Evolutionary conservation across 225 moss, liverwort and hornwort genomes (phyloP), one percentile per base, ranked within the genome.

Genomic region (Ulota crispa): DNA sequence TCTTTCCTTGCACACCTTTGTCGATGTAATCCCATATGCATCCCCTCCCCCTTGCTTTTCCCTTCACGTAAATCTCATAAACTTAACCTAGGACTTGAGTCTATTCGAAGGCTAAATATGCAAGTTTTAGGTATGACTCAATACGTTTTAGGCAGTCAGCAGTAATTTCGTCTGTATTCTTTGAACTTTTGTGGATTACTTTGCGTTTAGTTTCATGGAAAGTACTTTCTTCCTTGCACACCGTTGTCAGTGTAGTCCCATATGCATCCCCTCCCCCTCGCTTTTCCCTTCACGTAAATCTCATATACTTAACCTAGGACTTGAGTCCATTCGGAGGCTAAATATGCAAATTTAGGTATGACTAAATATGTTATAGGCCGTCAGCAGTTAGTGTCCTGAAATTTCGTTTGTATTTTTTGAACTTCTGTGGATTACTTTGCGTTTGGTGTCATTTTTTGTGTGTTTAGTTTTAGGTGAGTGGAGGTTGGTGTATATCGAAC

Each of bases 171-270:
- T 45, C 13, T 14, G 14, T 45, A 14, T 12, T 45, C 13, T 14
- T 45, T 45, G 13, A 45, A 45, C 15, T 27, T 73, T 20, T 21
- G 7, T 45, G 54, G 65, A 67, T 78, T 60, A 28, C 24, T 42
- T 70, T 16, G 27, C 50, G 67, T 70, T 79, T 54, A 24, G 68
- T n/a, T 7, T 75, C 41, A 21, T 54, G 93, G 89, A 81, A 89
- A 92, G 90, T 87, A 19, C 63, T 57, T 50, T 37, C 72, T 62
- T 9, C 54, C 52, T 79, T 70, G 1, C 34, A 26, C 32, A 26
- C 61, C 41, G 54, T 77, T 26, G 36, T 72, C 68, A 20, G n/a
- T 41, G 36, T 54, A 18, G 50, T 45, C 37, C 11, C 69, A 57
- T 70, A 82, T 32, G 53, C 24, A 73, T 52, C 30, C 47, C 36